Base-by-base conservation (phyloP, 1,284 basidiomycete species). In the Austroboletus novae-zelandiae region DNA sequence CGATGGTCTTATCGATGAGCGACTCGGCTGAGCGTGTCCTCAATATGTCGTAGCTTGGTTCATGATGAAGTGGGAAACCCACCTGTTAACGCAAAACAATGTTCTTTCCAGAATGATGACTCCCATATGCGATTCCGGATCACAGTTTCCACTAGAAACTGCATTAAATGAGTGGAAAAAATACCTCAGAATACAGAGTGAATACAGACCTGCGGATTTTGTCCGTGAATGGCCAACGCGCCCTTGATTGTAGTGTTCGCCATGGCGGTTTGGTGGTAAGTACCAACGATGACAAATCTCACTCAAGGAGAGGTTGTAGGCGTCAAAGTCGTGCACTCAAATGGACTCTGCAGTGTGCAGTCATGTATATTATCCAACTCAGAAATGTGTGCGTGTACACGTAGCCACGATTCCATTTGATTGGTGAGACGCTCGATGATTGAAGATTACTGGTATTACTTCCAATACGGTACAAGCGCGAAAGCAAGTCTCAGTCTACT, bases 41-140 rank as follows among this genome's bases (percentile, higher is more conserved):
- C 14, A 40, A 15, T 48, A 39, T 15, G 27, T 29, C 27, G 30
- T 29, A 18, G 3, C 18, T 3, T 47, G 17, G 11, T 5, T 9
- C 47, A 36, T 15, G 52, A 23, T 40, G 25, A n/a, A 48, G 17
- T 44, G 27, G 34, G 20, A 43, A 42, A 60, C 61, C 40, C 48
- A 91, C 93, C 91, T 54, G 89, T 94, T 42, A 96, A 73, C 18
- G 93, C 93, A 67, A 96, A 96, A 64, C 93, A 96, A 54, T 94
- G 91, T 65, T 98, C 94, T 71, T 98, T 99, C 97, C 97, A 99
- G 71, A 85, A 99, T 15, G 80, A 73, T 0, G 91, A 91, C 69
- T 98, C 96, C 76, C 98, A 99, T 55, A 99, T 98, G 52, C 97
- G 85, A 62, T 89, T 90, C 43, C 97, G 85, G 58, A 99, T 94